These are phyloP conservation scores for Fragilaria radians DNA, from an alignment of 108 stramenopile species.

Conservation along the genomic window DNA sequence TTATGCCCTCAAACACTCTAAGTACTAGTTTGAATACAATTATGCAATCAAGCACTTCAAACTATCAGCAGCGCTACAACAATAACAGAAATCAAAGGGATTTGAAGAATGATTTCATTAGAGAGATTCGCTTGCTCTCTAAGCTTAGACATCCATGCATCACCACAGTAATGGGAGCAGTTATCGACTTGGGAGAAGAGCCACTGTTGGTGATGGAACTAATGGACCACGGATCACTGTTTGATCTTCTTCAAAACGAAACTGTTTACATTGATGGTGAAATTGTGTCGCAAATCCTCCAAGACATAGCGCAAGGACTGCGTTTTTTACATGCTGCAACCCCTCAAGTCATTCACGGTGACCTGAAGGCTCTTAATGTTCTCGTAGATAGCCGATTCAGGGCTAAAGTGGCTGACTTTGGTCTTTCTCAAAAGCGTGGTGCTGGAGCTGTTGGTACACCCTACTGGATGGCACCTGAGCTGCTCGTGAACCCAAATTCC, in stretches of 20 bases:
- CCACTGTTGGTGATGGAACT: conserved; percentile 46
- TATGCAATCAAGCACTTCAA: no score
- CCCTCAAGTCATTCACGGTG: conserved; percentile 57
- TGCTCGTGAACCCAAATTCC: conserved; percentile 36
- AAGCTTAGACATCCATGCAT: conserved; percentile 64
- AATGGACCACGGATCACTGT: conserved; percentile 53
- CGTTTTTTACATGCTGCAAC: conserved; percentile 53
- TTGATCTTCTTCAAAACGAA: conserved; percentile 51
- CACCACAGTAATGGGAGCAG: conserved; percentile 56
- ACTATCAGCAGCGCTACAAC: background rate
- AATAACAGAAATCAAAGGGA: background rate
- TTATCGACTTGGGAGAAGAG: conserved; percentile 26
- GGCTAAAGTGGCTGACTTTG: conserved; percentile 66
- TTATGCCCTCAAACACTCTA: background rate
- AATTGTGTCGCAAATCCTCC: conserved; percentile 36
- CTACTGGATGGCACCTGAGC: conserved; percentile 95
- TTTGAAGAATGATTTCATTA: conserved; percentile 39
- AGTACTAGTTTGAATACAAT: background rate
- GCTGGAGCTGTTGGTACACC: conserved; percentile 77
- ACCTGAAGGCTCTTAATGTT: conserved; percentile 52
- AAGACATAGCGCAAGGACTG: conserved; percentile 51
- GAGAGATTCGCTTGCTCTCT: conserved; percentile 49
- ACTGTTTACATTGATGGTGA: conserved; percentile 39
- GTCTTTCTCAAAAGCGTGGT: conserved; percentile 29
- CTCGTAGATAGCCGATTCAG: conserved; percentile 44